Conservation (phyloP, 805 yeast genomes). For the Helenozyma baotianmanensis region DNA sequence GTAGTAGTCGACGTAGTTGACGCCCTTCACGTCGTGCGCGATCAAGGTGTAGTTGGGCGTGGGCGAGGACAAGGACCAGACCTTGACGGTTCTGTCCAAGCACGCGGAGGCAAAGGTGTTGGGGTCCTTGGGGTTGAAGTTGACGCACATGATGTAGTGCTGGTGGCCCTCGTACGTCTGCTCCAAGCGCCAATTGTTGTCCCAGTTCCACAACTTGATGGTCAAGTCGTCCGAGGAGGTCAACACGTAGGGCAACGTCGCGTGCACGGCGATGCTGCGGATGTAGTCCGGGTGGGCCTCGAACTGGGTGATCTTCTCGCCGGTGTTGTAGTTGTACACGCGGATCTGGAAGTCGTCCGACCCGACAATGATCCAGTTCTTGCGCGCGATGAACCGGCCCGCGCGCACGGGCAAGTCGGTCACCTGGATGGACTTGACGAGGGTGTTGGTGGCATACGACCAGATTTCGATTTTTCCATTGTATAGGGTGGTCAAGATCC, state of each 20-base stretch:
- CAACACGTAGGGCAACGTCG: conserved; percentile 81
- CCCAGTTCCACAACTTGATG: conserved; percentile 97
- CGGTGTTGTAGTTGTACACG: conserved; percentile 91
- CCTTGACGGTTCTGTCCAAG: conserved; percentile 91
- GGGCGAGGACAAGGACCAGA: conserved; percentile 89
- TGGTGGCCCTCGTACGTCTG: conserved; percentile 94
- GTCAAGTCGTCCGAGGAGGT: conserved; percentile 91
- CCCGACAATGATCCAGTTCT: conserved; percentile 96
- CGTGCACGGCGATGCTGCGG: conserved; percentile 90
- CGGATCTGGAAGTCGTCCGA: conserved; percentile 93
- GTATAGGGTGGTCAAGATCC: conserved; percentile 89
- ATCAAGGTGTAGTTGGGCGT: conserved; percentile 86
- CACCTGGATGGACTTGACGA: conserved; percentile 87
- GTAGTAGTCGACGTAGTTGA: conserved; percentile 92
- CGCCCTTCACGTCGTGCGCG: conserved; percentile 92
- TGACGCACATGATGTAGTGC: conserved; percentile 91
- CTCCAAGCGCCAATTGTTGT: conserved; percentile 81
- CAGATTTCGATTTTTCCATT: conserved; percentile 90
- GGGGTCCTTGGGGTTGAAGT: conserved; percentile 96
- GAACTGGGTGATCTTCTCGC: conserved; percentile 89
- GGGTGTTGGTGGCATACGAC: conserved; percentile 82
- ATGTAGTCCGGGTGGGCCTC: conserved; percentile 98
- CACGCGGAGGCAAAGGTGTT: conserved; percentile 97
- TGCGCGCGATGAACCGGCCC: conserved; percentile 90
- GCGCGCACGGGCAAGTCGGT: conserved; percentile 96